Evolutionary conservation across 2,329 filamentous ascomycete species (phyloP).

Genomic region (Chaetomium globosum): DNA sequence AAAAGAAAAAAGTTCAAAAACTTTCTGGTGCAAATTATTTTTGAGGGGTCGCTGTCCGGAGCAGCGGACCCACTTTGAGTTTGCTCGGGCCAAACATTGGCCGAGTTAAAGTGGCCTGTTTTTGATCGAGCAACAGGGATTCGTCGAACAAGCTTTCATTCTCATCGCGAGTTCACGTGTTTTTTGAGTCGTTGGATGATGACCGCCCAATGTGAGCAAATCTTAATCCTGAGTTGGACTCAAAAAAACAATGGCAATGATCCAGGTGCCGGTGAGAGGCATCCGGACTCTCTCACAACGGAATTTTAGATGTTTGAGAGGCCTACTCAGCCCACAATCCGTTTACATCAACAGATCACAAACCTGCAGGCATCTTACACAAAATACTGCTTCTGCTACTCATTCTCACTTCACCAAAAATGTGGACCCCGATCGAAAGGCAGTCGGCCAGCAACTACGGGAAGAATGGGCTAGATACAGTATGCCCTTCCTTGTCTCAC

Average conservation of each 20-base stretch:
- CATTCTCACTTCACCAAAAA: neutral
- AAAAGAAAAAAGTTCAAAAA: slow-evolving; percentile 46
- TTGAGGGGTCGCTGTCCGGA: slow-evolving; percentile 33
- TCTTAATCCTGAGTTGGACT: neutral
- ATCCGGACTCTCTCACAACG: slow-evolving; percentile 23
- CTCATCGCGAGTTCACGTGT: slow-evolving; percentile 16
- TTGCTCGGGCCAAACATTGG: slow-evolving; percentile 27
- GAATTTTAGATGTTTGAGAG: slow-evolving; percentile 10
- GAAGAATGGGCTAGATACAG: slow-evolving; percentile 48
- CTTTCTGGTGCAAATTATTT: slow-evolving; percentile 36
- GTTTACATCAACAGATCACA: slow-evolving; percentile 10
- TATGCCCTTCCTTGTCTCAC: slow-evolving; percentile 43
- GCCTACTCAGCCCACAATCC: slow-evolving; percentile 10
- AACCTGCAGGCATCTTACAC: slow-evolving; percentile 18
- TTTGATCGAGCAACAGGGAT: neutral
- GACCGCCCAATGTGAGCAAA: neutral
- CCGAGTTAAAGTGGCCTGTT: slow-evolving; percentile 24
- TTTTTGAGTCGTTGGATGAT: neutral
- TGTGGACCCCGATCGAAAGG: neutral
- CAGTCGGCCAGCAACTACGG: slow-evolving; percentile 28
- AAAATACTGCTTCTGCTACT: slow-evolving; percentile 25
- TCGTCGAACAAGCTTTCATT: neutral
- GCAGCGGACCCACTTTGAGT: slow-evolving; percentile 27
- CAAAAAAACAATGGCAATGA: slow-evolving; percentile 31
- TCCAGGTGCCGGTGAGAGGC: slow-evolving; percentile 30